phyloP scores from a whole-genome alignment of 768 basidiomycete genomes.

The Naganishia vaughanmartiniae region DNA sequence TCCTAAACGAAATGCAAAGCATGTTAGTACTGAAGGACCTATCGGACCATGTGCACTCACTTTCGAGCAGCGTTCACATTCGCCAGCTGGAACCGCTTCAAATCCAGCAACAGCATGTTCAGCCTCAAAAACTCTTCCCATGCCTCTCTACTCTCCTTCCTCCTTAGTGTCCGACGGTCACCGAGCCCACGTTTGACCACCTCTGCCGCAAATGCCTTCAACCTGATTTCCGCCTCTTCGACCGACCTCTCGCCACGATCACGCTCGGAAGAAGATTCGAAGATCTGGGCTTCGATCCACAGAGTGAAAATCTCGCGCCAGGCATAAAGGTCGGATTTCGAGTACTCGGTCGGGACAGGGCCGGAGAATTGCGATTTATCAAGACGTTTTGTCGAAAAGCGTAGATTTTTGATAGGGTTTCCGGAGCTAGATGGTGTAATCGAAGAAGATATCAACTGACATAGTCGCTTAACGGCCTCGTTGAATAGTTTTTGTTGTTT shows the following conservation, averaged over 20 bases:
- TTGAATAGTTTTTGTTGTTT: constrained; percentile 60
- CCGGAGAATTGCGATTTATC: constrained; percentile 10
- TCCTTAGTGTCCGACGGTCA: constrained; percentile 60
- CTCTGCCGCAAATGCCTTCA: constrained; percentile 64
- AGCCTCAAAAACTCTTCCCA: constrained; percentile 70
- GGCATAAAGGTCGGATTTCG: constrained; percentile 67
- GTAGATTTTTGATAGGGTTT: constrained; percentile 33
- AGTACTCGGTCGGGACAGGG: constrained; percentile 51
- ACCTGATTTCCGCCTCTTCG: constrained; percentile 67
- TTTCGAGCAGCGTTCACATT: constrained; percentile 87
- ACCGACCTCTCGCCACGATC: constrained; percentile 65
- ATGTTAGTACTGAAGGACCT: background rate
- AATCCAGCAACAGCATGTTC: constrained; percentile 72
- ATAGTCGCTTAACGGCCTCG: constrained; percentile 57
- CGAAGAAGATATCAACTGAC: constrained; percentile 48
- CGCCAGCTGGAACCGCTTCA: constrained; percentile 82
- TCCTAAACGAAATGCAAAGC: constrained; percentile 27
- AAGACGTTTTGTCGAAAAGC: constrained; percentile 25
- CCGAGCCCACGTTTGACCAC: constrained; percentile 62
- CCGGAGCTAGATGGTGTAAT: constrained; percentile 37
- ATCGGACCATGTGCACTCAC: constrained; percentile 38
- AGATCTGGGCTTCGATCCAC: constrained; percentile 80
- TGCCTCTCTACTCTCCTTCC: constrained; percentile 61
- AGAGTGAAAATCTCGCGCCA: constrained; percentile 89
- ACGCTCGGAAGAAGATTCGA: constrained; percentile 68